phyloP scores from a whole-genome alignment of 306 rosid genomes.

The Arachis hypogaea region DNA sequence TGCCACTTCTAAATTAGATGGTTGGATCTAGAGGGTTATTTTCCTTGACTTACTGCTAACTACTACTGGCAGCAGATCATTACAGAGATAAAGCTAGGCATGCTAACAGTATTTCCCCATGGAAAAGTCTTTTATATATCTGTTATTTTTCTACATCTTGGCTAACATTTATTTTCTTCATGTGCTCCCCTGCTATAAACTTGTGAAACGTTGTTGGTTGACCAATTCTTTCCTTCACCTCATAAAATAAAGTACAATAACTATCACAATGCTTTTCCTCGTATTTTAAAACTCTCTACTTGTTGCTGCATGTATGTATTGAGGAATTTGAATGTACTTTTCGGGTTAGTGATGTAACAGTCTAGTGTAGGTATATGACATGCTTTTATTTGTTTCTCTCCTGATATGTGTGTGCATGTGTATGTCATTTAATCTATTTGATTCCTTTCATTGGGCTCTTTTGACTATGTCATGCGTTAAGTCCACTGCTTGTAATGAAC shows the following conservation, averaged over 20 bases:
- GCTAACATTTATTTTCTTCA: constrained; percentile 14
- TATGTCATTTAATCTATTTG: constrained; percentile 8
- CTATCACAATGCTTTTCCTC: constrained; percentile 16
- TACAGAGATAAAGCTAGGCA: constrained; percentile 2
- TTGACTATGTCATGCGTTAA: constrained; percentile 10
- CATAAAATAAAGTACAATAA: constrained; percentile 8
- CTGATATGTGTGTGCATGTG: background rate
- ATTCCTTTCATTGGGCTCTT: constrained; percentile 10
- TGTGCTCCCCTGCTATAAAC: background rate
- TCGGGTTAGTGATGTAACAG: constrained; percentile 2
- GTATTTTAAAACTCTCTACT: background rate
- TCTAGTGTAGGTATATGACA: background rate
- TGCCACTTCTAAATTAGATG: constrained; percentile 15
- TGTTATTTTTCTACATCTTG: background rate
- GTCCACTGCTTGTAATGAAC: too few species aligned
- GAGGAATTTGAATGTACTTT: constrained; percentile 22
- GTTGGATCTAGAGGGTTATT: constrained; percentile 14
- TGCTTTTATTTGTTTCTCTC: constrained; percentile 29
- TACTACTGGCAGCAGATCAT: background rate
- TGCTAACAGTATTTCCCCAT: background rate
- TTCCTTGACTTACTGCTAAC: background rate
- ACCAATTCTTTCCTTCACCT: background rate
- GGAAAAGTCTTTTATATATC: background rate
- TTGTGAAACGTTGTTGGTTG: background rate
- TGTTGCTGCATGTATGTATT: constrained; percentile 11